Percentiles rank a stretch among this genome's conserved stretches.
These are phyloP conservation scores for Phytophthora syringae DNA, from an alignment of 352 stramenopile species.

Conservation along the genomic window DNA sequence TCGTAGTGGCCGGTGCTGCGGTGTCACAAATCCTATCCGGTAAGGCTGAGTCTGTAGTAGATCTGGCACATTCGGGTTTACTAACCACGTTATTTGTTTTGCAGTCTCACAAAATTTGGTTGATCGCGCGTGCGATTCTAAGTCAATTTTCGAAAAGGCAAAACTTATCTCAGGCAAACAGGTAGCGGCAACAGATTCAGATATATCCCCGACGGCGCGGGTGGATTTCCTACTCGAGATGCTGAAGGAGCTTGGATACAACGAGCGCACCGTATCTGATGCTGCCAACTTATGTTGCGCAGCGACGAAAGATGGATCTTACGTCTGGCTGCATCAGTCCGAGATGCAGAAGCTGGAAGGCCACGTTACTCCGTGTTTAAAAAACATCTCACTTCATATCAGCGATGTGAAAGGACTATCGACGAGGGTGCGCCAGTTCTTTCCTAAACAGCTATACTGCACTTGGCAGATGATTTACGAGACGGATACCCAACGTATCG, in stretches of 20 bases:
- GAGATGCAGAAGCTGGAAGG: neutral
- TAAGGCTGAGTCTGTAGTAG: no score
- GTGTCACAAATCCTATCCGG: neutral
- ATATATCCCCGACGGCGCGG: neutral
- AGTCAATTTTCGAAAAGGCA: neutral
- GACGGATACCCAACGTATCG: neutral
- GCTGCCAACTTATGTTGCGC: neutral
- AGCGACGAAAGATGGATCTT: neutral
- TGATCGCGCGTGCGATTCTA: neutral
- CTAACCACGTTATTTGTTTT: neutral
- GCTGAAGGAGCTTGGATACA: neutral
- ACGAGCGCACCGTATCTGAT: neutral
- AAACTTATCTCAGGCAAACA: neutral
- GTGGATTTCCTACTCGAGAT: neutral
- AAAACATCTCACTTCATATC: neutral
- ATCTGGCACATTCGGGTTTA: no score
- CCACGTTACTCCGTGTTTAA: neutral
- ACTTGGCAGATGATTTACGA: neutral
- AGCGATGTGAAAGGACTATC: neutral
- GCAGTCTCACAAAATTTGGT: neutral
- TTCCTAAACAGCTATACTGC: neutral
- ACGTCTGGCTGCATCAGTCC: neutral
- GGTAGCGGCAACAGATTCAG: neutral
- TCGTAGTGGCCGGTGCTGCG: conserved; percentile 1
- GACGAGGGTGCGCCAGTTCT: neutral